These are phyloP conservation scores for Lactarius evosmus DNA, from an alignment of 768 basidiomycete species.

Conservation along the genomic window DNA sequence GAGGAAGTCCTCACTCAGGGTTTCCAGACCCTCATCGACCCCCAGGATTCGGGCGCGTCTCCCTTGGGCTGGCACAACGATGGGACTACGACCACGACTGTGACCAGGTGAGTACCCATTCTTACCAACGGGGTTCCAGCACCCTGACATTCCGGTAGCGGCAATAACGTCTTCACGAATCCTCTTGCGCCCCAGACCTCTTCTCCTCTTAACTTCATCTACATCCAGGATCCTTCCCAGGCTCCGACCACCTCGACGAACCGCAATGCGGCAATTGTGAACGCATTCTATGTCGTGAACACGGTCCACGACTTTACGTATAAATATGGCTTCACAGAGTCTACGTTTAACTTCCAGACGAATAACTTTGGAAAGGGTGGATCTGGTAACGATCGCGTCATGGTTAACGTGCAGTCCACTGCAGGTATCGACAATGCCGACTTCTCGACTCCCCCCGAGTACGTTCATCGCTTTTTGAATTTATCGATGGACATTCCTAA, in stretches of 20 bases:
- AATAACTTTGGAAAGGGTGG: conserved; percentile 55
- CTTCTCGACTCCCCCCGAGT: conserved; percentile 47
- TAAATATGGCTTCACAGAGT: conserved; percentile 59
- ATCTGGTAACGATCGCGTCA: conserved; percentile 47
- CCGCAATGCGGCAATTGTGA: conserved; percentile 51
- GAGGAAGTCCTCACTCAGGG: conserved; percentile 55
- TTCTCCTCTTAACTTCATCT: conserved; percentile 41
- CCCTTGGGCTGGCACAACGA: conserved; percentile 55
- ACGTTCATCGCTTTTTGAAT: conserved; percentile 19
- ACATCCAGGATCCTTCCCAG: conserved; percentile 36
- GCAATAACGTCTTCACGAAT: conserved; percentile 40
- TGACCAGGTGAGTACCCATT: conserved; percentile 28
- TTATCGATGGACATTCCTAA: not conserved
- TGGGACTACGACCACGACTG: conserved; percentile 37
- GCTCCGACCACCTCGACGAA: conserved; percentile 45
- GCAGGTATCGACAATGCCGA: conserved; percentile 46
- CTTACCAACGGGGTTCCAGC: too few species aligned
- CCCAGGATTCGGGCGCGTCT: conserved; percentile 52
- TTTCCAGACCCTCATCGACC: conserved; percentile 47
- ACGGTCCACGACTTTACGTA: conserved; percentile 52
- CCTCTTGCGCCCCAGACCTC: conserved; percentile 40
- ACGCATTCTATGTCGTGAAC: conserved; percentile 61
- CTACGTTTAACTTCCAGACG: conserved; percentile 57
- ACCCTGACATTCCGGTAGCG: conserved; percentile 22
- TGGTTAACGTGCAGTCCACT: conserved; percentile 49